Conservation (phyloP, 768 basidiomycete species). For the Boletus rufocinnamomeus region DNA sequence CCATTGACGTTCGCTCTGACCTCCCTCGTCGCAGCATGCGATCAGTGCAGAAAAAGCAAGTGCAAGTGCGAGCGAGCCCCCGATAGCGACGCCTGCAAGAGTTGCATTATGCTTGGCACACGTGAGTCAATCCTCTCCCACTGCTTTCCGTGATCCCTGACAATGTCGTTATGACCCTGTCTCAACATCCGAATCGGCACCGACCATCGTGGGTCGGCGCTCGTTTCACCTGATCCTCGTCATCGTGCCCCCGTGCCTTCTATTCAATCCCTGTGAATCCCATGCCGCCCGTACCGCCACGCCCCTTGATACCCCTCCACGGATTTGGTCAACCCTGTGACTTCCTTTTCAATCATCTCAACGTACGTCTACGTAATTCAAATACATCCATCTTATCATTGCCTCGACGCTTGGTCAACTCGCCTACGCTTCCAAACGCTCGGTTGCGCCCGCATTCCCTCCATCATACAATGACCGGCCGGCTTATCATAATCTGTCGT, state of each 20-base stretch:
- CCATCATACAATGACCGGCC: constrained; percentile 4
- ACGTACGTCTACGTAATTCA: constrained; percentile 21
- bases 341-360: constrained; percentile 1
- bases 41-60: constrained; percentile 87
- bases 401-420: background rate
- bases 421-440: constrained; percentile 1
- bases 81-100: constrained; percentile 68
- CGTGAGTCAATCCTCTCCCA: constrained; percentile 44
- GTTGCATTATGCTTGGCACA: constrained; percentile 71
- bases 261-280: constrained; percentile 3
- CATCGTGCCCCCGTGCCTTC: background rate
- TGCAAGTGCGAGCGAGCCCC: constrained; percentile 81
- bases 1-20: background rate
- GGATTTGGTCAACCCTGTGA: constrained; percentile 8
- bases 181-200: constrained; percentile 10
- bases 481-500: constrained; percentile 20
- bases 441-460: constrained; percentile 12
- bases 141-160: constrained; percentile 11
- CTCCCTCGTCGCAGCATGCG: constrained; percentile 59
- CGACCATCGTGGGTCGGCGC: constrained; percentile 6
- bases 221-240: background rate
- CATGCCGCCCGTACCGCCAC: constrained; percentile 1
- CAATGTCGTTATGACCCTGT: background rate
- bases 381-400: constrained; percentile 10
- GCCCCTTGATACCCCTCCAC: background rate